Conservation (phyloP, 179 eudicot genomes). For the Amaranthus tricolor region DNA sequence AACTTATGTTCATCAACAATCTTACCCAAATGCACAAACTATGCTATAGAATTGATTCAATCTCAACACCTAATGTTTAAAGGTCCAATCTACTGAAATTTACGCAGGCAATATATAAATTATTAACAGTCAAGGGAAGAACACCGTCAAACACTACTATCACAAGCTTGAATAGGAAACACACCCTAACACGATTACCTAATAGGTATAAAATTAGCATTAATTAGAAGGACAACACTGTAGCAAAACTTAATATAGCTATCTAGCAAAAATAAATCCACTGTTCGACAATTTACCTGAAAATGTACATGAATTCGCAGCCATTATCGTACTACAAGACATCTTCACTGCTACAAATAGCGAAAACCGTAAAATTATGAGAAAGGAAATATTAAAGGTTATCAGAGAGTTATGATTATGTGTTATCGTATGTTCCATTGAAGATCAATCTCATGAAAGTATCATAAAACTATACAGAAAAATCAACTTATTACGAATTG, state of each 20-base stretch:
- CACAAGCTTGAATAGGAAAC: too few species aligned
- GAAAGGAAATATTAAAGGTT: background rate
- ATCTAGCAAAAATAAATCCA: background rate
- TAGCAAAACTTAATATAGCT: background rate
- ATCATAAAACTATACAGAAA: too few species aligned
- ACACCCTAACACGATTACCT: background rate
- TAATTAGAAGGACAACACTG: background rate
- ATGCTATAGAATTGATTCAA: background rate
- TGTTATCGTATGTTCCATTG: background rate
- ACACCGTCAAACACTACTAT: too few species aligned
- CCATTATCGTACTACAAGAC: background rate
- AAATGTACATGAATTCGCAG: background rate
- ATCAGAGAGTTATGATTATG: background rate
- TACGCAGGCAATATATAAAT: background rate
- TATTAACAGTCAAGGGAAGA: background rate
- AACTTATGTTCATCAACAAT: constrained; percentile 3
- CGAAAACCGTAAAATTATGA: background rate
- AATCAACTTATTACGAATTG: background rate
- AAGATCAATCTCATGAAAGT: background rate
- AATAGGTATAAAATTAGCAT: background rate
- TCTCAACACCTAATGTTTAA: constrained; percentile 12
- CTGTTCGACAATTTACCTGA: background rate
- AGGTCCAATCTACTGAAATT: background rate
- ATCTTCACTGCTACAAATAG: background rate
- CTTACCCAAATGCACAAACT: background rate